Conservation (phyloP, 2,329 filamentous ascomycete genomes). For the Pestalotiopsis fici region DNA sequence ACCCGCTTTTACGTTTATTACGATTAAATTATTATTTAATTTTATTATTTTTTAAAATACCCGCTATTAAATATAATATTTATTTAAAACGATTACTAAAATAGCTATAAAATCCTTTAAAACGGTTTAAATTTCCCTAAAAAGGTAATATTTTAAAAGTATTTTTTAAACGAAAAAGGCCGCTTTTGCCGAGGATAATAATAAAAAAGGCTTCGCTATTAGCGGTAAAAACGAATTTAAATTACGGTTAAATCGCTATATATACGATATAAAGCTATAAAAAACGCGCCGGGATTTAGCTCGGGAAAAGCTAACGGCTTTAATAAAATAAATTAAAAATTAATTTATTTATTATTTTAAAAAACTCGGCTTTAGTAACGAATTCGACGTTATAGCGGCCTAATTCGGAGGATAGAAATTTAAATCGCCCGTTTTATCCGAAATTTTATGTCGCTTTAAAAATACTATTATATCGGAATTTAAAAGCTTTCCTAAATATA, state of each 20-base stretch:
- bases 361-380: not conserved
- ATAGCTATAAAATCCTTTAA: not conserved
- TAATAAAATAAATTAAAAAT: not conserved
- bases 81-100: not conserved
- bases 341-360: not conserved
- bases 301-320: not conserved
- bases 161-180: not conserved
- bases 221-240: not conserved
- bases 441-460: not conserved
- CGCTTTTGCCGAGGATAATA: not conserved
- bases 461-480: not conserved
- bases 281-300: not conserved
- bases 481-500: not conserved
- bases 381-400: not conserved
- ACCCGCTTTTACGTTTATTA: not conserved
- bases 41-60: not conserved
- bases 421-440: not conserved
- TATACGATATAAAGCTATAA: not conserved
- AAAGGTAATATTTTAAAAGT: not conserved
- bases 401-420: not conserved
- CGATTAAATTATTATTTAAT: not conserved
- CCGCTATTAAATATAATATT: not conserved
- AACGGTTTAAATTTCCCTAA: not conserved
- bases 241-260: not conserved
- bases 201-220: not conserved